Base-by-base conservation (phyloP, 805 yeast genomes). In the Candida ipomoeae region DNA sequence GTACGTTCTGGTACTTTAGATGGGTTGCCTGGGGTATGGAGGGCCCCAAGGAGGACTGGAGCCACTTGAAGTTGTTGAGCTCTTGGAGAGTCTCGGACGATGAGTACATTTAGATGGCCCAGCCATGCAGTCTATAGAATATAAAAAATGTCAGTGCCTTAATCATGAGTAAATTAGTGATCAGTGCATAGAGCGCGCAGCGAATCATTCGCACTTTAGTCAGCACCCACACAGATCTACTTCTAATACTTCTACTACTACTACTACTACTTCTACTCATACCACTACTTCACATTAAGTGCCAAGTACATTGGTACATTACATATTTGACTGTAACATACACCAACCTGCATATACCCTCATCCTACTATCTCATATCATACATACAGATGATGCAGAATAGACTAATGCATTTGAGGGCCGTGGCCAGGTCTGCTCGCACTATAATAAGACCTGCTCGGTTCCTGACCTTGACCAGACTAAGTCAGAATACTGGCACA, bases 1-100 rank as follows among this genome's bases (percentile, higher is more conserved):
- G 80, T 40, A 68, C 77, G 17, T 90, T 87, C 66, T 67, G 77
- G 62, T 70, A 75, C 62, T 83, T 82, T 62, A 73, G 83, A 46
- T 89, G 88, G 52, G 71, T 92, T 44, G 79, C 89, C 15, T 85
- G 86, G 58, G 98, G 98, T 48, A 87, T 92, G 96, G 77, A 69
- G 49, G 78, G 78, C 26, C 70, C 74, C 40, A 71, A 69, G 57
- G 64, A 59, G 52, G 55, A 71, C 54, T 73, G 69, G 70, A 53
- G 60, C 14, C 70, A 71, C 61, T 69, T 70, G 60, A 71, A 70
- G 55, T 58, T 71, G 46, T 66, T 73, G 53, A 55, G 61, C 10
- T 62, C 75, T 13, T 73, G 78, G 78, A 72, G 71, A 63, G 63
- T 73, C 44, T 59, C 69, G 46, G 67, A 71, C 55, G 77, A 73